Conservation (phyloP, 164 flowering plant species). For the Nymphaea colorata region DNA sequence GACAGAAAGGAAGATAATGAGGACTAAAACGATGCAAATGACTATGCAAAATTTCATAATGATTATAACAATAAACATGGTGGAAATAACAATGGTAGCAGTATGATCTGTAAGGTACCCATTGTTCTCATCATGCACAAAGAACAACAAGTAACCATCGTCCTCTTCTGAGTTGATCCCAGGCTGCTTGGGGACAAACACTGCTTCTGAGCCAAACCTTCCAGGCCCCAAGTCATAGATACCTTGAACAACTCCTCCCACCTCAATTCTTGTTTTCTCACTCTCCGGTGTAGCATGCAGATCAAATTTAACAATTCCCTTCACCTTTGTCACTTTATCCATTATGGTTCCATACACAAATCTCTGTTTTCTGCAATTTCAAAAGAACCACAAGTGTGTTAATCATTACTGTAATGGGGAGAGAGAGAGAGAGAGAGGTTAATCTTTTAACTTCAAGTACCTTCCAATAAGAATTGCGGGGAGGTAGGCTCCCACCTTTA, state of each 20-base stretch:
- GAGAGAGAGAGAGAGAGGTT: no score
- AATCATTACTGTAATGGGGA: no score
- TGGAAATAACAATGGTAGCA: neutral
- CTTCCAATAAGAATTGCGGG: no score
- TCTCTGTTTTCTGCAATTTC: constrained; percentile 58
- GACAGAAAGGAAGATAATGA: neutral
- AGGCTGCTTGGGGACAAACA: constrained; percentile 74
- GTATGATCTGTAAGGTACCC: constrained; percentile 34
- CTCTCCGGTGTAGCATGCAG: constrained; percentile 68
- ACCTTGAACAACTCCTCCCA: constrained; percentile 88
- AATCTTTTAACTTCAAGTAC: no score
- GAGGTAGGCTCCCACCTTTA: no score
- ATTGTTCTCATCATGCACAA: constrained; percentile 74
- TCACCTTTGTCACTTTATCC: constrained; percentile 73
- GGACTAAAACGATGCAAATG: neutral
- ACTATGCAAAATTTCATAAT: neutral
- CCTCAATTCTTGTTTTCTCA: constrained; percentile 62
- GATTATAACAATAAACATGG: neutral
- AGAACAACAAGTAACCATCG: constrained; percentile 90
- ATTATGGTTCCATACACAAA: constrained; percentile 77
- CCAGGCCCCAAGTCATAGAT: constrained; percentile 72
- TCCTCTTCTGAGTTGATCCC: constrained; percentile 78
- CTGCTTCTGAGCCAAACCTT: constrained; percentile 90
- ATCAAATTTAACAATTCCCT: constrained; percentile 81
- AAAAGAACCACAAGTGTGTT: no score